Percentiles rank a stretch among this genome's conserved stretches.
Evolutionary conservation across 2,329 filamentous ascomycete species (phyloP).

Genomic region (Trichoderma harzianum): DNA sequence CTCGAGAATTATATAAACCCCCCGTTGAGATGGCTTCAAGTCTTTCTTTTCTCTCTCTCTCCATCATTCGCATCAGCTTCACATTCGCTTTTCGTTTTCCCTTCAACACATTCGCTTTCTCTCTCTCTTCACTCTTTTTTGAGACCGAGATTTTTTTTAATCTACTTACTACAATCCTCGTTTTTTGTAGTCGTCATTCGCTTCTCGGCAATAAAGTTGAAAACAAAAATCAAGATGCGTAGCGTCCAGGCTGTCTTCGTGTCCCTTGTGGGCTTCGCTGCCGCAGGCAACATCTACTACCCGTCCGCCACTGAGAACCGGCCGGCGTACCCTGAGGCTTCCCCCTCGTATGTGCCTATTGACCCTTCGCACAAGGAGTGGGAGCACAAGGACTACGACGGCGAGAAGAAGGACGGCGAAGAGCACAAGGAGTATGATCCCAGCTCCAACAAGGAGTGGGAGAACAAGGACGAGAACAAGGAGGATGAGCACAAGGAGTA

Average conservation of each 20-base stretch:
- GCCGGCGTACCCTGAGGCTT: not conserved
- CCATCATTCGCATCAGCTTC: not conserved
- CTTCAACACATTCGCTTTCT: too few species aligned
- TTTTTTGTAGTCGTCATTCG: not conserved
- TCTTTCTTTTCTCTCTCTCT: not conserved
- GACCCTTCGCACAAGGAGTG: not conserved
- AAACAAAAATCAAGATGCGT: constrained; percentile 12
- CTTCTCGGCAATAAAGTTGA: too few species aligned
- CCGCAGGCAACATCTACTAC: constrained; percentile 21
- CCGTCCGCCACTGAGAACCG: not conserved
- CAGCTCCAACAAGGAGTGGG: too few species aligned
- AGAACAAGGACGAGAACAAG: not conserved
- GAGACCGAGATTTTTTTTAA: not conserved
- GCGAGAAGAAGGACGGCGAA: not conserved
- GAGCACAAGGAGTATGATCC: not conserved
- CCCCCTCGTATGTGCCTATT: not conserved
- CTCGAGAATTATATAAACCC: constrained; percentile 1
- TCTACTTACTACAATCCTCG: not conserved
- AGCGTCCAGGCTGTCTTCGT: constrained; percentile 28
- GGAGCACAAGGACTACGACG: not conserved
- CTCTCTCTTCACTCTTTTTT: not conserved
- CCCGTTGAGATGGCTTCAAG: not conserved
- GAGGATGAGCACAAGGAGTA: not conserved
- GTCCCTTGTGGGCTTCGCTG: constrained; percentile 24
- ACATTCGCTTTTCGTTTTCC: too few species aligned